Base-by-base conservation (phyloP, 805 yeast genomes). In the Myxozyma geophila region DNA sequence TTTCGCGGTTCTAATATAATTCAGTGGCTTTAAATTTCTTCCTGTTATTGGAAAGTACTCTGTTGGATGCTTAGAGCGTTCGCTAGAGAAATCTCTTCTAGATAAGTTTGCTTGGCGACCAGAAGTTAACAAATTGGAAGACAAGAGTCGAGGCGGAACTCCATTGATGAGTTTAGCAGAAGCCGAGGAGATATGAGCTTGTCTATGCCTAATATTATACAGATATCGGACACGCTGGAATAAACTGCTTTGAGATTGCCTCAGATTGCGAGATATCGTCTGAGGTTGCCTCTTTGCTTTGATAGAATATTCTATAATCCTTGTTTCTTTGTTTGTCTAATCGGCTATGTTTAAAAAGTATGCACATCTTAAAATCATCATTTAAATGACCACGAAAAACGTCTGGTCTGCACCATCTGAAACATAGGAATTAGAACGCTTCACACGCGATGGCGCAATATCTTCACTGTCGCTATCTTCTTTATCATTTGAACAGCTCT, bases 21-120 rank as follows among this genome's bases (percentile, higher is more conserved):
- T 7, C 36, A 63, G 67, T 64, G 78, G 74, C 0, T 76, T 76
- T 60, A 76, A 75, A 62, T 73, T 75, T 59, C 61, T 76, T n/a
- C 79, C 79, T 7, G 72, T 74, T 2, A 64, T 76, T 7, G 79
- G 79, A 1, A 70, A 71, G 44, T 76, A 69, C 52, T 69, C 74
- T 5, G 75, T 75, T n/a, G 72, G 72, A 61, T 72, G 73, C 43
- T 53, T 80, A 19, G 78, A 79, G 62, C 44, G 57, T 8, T 40
- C 68, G 7, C 41, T 68, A 17, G 41, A 41, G 15, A n/a, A 17
- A 17, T 23, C 46, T 6, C 35, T 65, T 23, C 48, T 59, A 7
- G 54, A 54, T 21, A 65, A 65, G 43, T 65, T 65, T 43, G 40
- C 43, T 8, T 65, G 68, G 67, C 36, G 57, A 10, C n/a, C 23